Evolutionary conservation across 1,284 basidiomycete genomes (phyloP), one percentile per base, ranked within the genome.

Genomic region (Xanthoconium separans): DNA sequence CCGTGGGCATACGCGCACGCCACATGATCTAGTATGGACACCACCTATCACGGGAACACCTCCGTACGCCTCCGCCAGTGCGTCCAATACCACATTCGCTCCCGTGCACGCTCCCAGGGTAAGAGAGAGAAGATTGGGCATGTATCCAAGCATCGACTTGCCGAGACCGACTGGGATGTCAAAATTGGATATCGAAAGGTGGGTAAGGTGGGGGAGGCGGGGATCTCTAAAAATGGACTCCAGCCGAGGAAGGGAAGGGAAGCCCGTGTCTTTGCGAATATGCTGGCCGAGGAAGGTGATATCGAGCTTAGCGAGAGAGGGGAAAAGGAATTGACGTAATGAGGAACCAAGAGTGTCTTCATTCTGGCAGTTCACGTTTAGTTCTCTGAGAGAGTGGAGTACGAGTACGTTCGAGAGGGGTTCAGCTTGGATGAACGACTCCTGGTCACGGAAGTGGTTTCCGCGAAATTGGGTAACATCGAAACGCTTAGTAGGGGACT

Each of bases 1-100:
- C 15, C 70, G 70, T 18, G 81, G 78, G 60, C 82, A 83, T 44
- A 76, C 73, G 69, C 68, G 71, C 60, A 68, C 70, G 57, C 61
- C 63, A 54, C 61, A 57, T 53, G 44, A 33, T 49, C 52, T 56
- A 18, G 53, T 49, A 29, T 50, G 53, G 47, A 47, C 20, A 13
- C 57, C 54, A 43, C 61, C 50, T 22, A 27, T 43, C 20, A 22
- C 8, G 7, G 61, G 56, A 49, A 51, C 51, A 50, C 11, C 44
- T 39, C 68, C 66, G 39, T 72, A 70, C 6, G 70, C 49, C 31
- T 72, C 69, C 20, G 67, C 61, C 11, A 73, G 53, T 18, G 69
- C 67, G 0, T 59, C 58, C 50, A 70, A 45, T 50, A 69, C 47
- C 27, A 57, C 50, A 3, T 57, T 61, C 13, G 65, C 64, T 13